phyloP scores from a whole-genome alignment of 306 rosid species.

The Lotus japonicus region DNA sequence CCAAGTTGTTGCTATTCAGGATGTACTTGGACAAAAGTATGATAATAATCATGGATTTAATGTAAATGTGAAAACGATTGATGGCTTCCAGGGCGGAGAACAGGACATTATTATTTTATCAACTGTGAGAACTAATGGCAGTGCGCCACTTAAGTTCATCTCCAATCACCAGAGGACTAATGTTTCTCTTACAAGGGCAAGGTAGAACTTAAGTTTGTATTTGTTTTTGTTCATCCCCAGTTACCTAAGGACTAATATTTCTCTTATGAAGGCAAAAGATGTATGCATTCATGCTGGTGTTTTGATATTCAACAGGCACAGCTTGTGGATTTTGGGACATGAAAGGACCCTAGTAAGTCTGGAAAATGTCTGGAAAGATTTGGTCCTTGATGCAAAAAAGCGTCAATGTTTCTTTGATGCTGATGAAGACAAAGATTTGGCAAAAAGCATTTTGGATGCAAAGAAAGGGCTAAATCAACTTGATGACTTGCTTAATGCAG shows the following conservation, averaged over 20 bases:
- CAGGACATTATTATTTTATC: slow-evolving; percentile 66
- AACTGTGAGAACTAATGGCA: slow-evolving; percentile 50
- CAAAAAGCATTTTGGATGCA: slow-evolving; percentile 45
- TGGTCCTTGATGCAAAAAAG: slow-evolving; percentile 50
- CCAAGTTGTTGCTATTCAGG: slow-evolving; percentile 57
- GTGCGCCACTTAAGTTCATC: slow-evolving; percentile 39
- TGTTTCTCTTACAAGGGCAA: slow-evolving; percentile 85
- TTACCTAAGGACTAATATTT: too few species aligned
- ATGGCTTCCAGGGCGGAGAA: slow-evolving; percentile 85
- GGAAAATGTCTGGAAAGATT: slow-evolving; percentile 47
- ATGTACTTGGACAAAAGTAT: slow-evolving; percentile 38
- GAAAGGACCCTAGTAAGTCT: slow-evolving; percentile 37
- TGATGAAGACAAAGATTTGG: slow-evolving; percentile 55
- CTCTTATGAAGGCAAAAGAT: not conserved
- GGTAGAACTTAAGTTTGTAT: slow-evolving; percentile 35
- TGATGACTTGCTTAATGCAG: slow-evolving; percentile 60
- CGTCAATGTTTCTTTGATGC: slow-evolving; percentile 65
- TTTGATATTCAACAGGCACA: slow-evolving; percentile 40
- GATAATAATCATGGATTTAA: slow-evolving; percentile 36
- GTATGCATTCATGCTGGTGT: not conserved
- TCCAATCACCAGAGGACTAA: slow-evolving; percentile 52
- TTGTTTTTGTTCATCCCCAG: not conserved
- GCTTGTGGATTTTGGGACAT: slow-evolving; percentile 77
- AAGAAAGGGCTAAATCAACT: slow-evolving; percentile 55
- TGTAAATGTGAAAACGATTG: slow-evolving; percentile 67